Conservation (phyloP, 2,329 filamentous ascomycete species). For the Trichoderma sp. region DNA sequence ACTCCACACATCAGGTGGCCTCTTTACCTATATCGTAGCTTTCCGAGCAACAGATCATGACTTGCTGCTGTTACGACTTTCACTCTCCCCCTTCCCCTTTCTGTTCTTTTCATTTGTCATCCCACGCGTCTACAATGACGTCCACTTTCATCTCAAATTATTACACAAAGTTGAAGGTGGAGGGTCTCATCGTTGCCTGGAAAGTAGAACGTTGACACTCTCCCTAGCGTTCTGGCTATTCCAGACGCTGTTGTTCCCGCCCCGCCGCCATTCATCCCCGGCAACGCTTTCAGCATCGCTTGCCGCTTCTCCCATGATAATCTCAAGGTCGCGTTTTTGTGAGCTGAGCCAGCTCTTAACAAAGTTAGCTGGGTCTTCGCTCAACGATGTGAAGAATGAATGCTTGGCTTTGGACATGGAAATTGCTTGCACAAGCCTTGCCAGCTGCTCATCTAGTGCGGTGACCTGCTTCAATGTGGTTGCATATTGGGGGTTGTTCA, state of each 20-base stretch:
- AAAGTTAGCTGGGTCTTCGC: constrained; percentile 81
- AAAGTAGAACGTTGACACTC: constrained; percentile 64
- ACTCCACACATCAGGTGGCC: not conserved
- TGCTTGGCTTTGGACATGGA: constrained; percentile 87
- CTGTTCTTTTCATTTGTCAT: not conserved
- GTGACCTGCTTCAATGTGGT: constrained; percentile 76
- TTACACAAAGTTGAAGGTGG: not conserved
- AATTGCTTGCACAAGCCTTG: constrained; percentile 79
- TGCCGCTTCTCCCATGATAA: constrained; percentile 80
- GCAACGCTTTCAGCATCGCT: constrained; percentile 62
- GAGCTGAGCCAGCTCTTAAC: constrained; percentile 86
- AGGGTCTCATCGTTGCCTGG: constrained; percentile 50
- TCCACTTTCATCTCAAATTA: not conserved
- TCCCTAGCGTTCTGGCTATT: constrained; percentile 62
- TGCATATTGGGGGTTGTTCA: constrained; percentile 71
- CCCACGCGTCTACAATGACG: not conserved
- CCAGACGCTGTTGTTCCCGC: constrained; percentile 60
- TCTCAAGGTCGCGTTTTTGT: constrained; percentile 87
- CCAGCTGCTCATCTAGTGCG: constrained; percentile 81
- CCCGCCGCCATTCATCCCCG: constrained; percentile 71
- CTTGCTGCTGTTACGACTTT: constrained; percentile 9
- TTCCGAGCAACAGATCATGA: constrained; percentile 19
- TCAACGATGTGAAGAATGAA: constrained; percentile 78
- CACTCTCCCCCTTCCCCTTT: not conserved
- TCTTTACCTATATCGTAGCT: constrained; percentile 5